A percentile compares a stretch with the other conserved stretches of the same genome.
Conservation (phyloP, 2,329 filamentous ascomycete genomes). For the Fusarium nurragi region DNA sequence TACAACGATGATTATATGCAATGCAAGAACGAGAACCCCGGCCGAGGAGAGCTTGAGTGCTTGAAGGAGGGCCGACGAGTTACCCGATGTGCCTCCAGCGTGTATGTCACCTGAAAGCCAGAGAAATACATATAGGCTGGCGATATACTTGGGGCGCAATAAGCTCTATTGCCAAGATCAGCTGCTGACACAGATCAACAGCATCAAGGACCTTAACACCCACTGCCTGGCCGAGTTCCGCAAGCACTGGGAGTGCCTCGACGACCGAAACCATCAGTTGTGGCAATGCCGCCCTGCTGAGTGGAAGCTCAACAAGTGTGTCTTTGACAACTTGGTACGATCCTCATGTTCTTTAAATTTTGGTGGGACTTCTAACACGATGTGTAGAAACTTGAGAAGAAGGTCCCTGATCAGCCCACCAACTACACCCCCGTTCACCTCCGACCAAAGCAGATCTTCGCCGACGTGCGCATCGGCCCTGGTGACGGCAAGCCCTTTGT, state of each 20-base stretch:
- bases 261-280: constrained; percentile 97
- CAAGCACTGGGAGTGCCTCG: constrained; percentile 92
- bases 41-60: constrained; percentile 91
- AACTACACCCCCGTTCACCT: constrained; percentile 79
- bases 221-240: constrained; percentile 92
- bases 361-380: constrained; percentile 10
- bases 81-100: constrained; percentile 93
- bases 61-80: constrained; percentile 96
- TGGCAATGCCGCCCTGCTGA: constrained; percentile 94
- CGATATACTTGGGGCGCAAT: neutral
- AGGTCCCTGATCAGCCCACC: constrained; percentile 76
- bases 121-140: neutral
- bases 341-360: neutral
- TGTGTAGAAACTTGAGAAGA: constrained; percentile 79
- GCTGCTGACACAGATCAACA: constrained; percentile 51
- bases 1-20: constrained; percentile 99
- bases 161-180: neutral
- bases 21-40: constrained; percentile 95
- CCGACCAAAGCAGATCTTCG: constrained; percentile 70
- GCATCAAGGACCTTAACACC: constrained; percentile 94
- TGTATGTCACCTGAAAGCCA: constrained; percentile 69
- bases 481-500: constrained; percentile 57
- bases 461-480: constrained; percentile 60
- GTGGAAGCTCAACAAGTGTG: constrained; percentile 92
- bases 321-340: constrained; percentile 92